Conservation (phyloP, 2,329 filamentous ascomycete species). For the Colletotrichum sp. region DNA sequence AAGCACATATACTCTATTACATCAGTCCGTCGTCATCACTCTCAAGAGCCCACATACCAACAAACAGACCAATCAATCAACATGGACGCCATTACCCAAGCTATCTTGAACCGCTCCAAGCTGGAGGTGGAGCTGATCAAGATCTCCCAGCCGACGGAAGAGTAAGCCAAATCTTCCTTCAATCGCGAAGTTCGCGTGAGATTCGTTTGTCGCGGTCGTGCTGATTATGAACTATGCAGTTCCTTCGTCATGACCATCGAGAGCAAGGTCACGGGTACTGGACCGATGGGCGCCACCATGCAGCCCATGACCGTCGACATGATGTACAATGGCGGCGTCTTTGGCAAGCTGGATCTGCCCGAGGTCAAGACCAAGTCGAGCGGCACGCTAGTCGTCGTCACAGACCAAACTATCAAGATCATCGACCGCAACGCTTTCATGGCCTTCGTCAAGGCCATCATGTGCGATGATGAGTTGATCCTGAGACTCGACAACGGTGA, state of each 20-base stretch:
- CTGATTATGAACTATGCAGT: conserved; percentile 22
- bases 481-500: conserved; percentile 32
- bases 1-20: background rate
- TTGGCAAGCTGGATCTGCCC: conserved; percentile 35
- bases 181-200: too few relatives aligned
- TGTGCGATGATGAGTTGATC: conserved; percentile 29
- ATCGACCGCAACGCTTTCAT: conserved; percentile 30
- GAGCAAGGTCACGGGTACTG: conserved; percentile 33
- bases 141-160: conserved; percentile 32
- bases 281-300: conserved; percentile 33
- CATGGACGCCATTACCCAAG: conserved; percentile 32
- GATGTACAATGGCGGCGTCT: conserved; percentile 31
- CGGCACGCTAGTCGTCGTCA: conserved; percentile 29
- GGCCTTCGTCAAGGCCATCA: conserved; percentile 34
- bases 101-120: conserved; percentile 30
- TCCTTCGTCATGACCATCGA: conserved; percentile 34
- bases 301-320: conserved; percentile 32
- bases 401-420: conserved; percentile 32
- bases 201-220: background rate
- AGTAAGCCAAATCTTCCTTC: conserved; percentile 28
- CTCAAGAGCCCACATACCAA: background rate
- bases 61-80: background rate
- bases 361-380: conserved; percentile 31
- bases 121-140: conserved; percentile 33
- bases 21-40: conserved; percentile 8